Percentiles rank a stretch among this genome's conserved stretches.
Conservation (phyloP, 257 asterid genomes). For the Nyctanthes arbortristis region DNA sequence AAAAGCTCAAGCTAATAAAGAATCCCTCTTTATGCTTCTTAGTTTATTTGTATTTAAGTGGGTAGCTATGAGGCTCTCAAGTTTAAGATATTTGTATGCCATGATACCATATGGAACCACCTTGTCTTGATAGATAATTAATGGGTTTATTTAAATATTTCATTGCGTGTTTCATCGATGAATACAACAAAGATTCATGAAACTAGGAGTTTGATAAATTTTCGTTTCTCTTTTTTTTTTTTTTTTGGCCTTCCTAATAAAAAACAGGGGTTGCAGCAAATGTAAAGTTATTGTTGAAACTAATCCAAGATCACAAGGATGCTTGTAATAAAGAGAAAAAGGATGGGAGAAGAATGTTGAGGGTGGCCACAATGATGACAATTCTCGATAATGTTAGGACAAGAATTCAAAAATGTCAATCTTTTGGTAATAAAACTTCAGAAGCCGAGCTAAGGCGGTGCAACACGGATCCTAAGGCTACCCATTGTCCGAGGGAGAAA, state of each 20-base stretch:
- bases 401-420: slow-evolving; percentile 63
- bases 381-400: slow-evolving; percentile 62
- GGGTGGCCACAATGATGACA: slow-evolving; percentile 89
- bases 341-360: slow-evolving; percentile 70
- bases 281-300: slow-evolving; percentile 58
- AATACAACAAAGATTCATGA: no score
- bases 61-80: no score
- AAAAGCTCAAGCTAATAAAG: no score
- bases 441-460: slow-evolving; percentile 39
- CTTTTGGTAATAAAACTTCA: slow-evolving; percentile 47
- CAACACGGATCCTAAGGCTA: slow-evolving; percentile 34
- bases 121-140: no score
- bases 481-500: slow-evolving; percentile 34
- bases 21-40: no score
- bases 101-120: no score
- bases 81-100: no score
- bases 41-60: no score
- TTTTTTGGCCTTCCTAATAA: neutral
- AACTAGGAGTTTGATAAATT: no score
- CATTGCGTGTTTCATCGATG: no score
- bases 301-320: slow-evolving; percentile 73
- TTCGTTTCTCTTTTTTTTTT: no score
- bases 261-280: slow-evolving; percentile 69
- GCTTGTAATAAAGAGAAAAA: slow-evolving; percentile 53
- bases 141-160: no score